Evolutionary conservation across 768 basidiomycete species (phyloP), one percentile per base, ranked within the genome.

Genomic region (Boletus rex-veris): DNA sequence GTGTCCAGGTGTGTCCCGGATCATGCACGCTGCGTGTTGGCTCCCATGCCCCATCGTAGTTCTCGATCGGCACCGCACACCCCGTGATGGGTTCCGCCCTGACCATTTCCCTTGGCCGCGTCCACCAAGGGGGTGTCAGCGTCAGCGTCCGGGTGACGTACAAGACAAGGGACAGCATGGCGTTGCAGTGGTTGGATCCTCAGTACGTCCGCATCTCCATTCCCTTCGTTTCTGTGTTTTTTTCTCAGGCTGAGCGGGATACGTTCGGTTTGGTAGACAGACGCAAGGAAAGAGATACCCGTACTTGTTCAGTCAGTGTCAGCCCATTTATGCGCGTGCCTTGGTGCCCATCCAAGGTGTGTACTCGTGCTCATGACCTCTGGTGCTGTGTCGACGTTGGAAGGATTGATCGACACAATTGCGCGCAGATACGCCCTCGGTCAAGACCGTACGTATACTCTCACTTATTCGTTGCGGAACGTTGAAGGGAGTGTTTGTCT

Each of bases 151-250:
- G 74, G 28, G 78, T 90, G 45, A 75, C 71, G 36, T 96, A 95
- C 65, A 71, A 75, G 46, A 95, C 93, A 0, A 90, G 87, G 12
- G 72, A 81, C 8, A 85, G 84, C 65, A 87, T 83, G 9, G 92
- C 93, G 2, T 73, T 97, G 21, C 92, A 94, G 54, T 96, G 92
- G 92, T 77, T 95, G 18, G 83, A 81, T 24, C 86, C 90, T 58
- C 82, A 86, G 84, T 90, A 65, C 40, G 77, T 69, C 55, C 9
- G 26, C 18, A 16, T 38, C 15, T 16, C 31, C 11, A 14, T 16
- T 14, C 8, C 26, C 26, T 28, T 28, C 7, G 28, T 28, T 28
- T n/a, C n/a, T n/a, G n/a, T n/a, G n/a, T n/a, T n/a, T n/a, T n/a
- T n/a, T 19, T n/a, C 10, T 8, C 37, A 0, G n/a, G 6, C 37